These are phyloP conservation scores for Cymbopogon flexuosus DNA, from an alignment of 202 grass and related monocot genomes.

Conservation along the genomic window DNA sequence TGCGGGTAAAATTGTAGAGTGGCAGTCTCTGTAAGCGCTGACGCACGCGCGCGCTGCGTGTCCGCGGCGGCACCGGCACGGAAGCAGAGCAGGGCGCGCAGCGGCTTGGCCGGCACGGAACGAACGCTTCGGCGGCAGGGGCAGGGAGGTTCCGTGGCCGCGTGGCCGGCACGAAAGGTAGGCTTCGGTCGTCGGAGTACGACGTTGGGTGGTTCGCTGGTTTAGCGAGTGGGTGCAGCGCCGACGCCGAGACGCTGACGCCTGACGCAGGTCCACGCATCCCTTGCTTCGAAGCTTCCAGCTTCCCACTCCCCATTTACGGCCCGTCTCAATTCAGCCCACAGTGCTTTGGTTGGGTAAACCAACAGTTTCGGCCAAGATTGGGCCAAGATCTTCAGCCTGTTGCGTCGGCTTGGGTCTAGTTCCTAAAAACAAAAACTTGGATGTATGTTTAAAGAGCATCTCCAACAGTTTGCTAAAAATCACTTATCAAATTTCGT, in stretches of 20 bases:
- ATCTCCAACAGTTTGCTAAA: too few relatives aligned
- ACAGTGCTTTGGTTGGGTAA: neutral
- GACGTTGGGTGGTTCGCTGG: neutral
- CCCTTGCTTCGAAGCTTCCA: neutral
- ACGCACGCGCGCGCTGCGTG: neutral
- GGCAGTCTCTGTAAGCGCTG: neutral
- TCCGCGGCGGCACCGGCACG: neutral
- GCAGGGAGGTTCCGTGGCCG: neutral
- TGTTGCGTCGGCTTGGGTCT: too few relatives aligned
- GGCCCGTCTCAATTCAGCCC: neutral
- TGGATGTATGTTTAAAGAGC: too few relatives aligned
- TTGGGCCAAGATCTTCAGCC: too few relatives aligned
- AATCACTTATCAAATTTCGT: too few relatives aligned
- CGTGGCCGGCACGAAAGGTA: neutral
- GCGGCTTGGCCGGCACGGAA: conserved; percentile 43
- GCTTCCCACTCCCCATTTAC: neutral
- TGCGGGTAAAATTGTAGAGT: neutral
- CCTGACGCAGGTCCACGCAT: neutral
- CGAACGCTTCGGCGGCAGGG: neutral
- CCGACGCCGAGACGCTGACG: neutral
- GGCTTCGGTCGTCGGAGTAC: neutral
- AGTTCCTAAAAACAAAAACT: too few relatives aligned
- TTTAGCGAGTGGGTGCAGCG: neutral
- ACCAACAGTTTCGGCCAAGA: too few relatives aligned
- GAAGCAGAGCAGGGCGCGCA: neutral